Conservation (phyloP, 1,284 basidiomycete species). For the Athelia sp. region DNA sequence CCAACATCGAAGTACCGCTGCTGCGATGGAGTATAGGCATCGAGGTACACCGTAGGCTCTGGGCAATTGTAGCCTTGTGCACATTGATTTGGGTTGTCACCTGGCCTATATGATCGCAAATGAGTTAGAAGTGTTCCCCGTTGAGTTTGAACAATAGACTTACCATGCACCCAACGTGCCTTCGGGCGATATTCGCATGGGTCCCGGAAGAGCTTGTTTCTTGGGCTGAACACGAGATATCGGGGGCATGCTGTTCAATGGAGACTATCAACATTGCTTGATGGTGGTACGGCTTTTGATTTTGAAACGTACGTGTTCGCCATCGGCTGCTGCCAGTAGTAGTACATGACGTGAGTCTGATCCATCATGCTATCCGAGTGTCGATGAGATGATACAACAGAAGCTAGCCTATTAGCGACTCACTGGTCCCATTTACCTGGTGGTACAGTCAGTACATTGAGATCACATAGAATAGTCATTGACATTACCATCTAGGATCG, state of each 20-base stretch:
- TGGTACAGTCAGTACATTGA: no score
- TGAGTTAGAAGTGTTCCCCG: neutral
- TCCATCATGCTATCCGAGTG: conserved; percentile 54
- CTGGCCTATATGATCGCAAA: conserved; percentile 39
- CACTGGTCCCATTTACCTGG: conserved; percentile 51
- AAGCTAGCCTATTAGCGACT: conserved; percentile 11
- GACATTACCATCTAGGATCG: conserved; percentile 38
- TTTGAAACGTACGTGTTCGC: conserved; percentile 42
- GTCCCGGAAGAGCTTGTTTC: conserved; percentile 52
- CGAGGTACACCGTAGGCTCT: conserved; percentile 44
- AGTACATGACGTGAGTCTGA: conserved; percentile 60
- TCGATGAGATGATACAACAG: no score
- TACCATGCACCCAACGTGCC: conserved; percentile 55
- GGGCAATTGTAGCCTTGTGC: conserved; percentile 44
- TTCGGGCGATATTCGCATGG: conserved; percentile 60
- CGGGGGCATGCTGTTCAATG: conserved; percentile 42
- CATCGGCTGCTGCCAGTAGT: conserved; percentile 57
- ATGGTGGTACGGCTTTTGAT: no score
- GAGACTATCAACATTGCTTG: neutral
- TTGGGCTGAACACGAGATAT: conserved; percentile 50
- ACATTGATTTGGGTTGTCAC: conserved; percentile 56
- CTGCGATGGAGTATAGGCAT: conserved; percentile 47
- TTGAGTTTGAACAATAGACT: conserved; percentile 7
- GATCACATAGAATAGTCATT: no score
- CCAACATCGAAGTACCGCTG: conserved; percentile 57